phyloP scores from a whole-genome alignment of 352 stramenopile species.

The Phytophthora brassicae region DNA sequence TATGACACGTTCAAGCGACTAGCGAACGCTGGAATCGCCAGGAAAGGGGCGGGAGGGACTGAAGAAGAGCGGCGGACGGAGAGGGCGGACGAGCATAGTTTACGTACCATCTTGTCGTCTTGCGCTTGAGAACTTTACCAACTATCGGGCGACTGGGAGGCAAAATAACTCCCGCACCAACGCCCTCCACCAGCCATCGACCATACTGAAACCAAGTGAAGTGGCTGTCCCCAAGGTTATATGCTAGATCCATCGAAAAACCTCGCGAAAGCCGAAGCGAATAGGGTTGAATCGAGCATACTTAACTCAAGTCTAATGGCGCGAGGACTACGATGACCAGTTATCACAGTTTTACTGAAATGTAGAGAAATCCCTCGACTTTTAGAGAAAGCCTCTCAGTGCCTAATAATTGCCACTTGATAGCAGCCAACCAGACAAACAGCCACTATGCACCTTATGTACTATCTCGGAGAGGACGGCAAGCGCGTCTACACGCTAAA shows the following conservation, averaged over 20 bases:
- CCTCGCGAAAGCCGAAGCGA: background rate
- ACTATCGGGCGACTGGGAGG: conserved; percentile 47
- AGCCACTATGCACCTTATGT: conserved; percentile 98
- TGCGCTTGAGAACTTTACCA: conserved; percentile 39
- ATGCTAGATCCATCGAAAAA: background rate
- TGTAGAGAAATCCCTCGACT: conserved; percentile 1
- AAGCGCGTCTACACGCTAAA: conserved; percentile 99
- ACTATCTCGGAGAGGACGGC: conserved; percentile 95
- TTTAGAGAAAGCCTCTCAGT: background rate
- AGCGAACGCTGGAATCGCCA: conserved; percentile 6
- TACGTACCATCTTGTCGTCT: conserved; percentile 40
- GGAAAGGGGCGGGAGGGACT: conserved; percentile 1
- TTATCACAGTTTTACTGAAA: conserved; percentile 31
- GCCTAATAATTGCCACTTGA: conserved; percentile 7
- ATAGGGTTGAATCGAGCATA: background rate
- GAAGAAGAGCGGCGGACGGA: background rate
- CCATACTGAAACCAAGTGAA: conserved; percentile 38
- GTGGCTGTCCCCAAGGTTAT: conserved; percentile 33
- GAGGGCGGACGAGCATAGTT: conserved; percentile 2
- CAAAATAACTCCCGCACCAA: conserved; percentile 29
- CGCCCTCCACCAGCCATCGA: conserved; percentile 47
- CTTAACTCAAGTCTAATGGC: conserved; percentile 1
- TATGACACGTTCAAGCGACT: background rate
- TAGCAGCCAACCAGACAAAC: conserved; percentile 6
- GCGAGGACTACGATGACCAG: conserved; percentile 20